Conservation (phyloP, 1,284 basidiomycete genomes). For the Acaromyces ingoldii region DNA sequence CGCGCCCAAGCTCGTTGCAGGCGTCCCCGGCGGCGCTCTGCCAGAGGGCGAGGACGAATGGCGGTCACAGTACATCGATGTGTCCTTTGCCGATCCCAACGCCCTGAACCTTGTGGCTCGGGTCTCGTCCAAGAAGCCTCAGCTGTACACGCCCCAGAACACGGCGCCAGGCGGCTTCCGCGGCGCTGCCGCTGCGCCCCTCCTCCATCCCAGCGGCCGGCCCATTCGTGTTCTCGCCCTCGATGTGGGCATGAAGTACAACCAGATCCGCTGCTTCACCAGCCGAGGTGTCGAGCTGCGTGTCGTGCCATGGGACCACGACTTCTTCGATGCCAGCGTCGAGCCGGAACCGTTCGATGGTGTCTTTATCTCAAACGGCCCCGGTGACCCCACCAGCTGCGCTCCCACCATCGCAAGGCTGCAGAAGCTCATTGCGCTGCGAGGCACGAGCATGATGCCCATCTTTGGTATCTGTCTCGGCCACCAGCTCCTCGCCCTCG, state of each 20-base stretch:
- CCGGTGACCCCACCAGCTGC: constrained; percentile 82
- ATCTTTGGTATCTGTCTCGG: constrained; percentile 99
- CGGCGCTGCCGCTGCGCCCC: constrained; percentile 54
- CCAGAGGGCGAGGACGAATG: constrained; percentile 56
- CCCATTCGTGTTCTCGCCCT: constrained; percentile 79
- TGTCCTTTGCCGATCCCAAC: constrained; percentile 87
- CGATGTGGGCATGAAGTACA: constrained; percentile 99
- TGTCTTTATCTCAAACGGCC: constrained; percentile 95
- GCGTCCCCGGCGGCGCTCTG: constrained; percentile 7
- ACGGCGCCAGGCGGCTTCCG: constrained; percentile 51
- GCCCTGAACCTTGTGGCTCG: constrained; percentile 80
- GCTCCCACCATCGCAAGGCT: constrained; percentile 67
- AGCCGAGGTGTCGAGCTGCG: constrained; percentile 90
- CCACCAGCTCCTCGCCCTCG: constrained; percentile 92
- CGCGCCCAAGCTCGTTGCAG: constrained; percentile 27
- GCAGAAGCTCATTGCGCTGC: constrained; percentile 60
- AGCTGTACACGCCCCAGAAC: constrained; percentile 59
- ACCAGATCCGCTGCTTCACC: constrained; percentile 96
- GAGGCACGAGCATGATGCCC: constrained; percentile 65
- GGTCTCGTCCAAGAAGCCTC: constrained; percentile 71
- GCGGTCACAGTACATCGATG: constrained; percentile 73
- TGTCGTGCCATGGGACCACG: constrained; percentile 95
- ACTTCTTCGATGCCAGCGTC: constrained; percentile 65
- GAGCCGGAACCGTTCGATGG: constrained; percentile 80
- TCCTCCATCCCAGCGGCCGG: constrained; percentile 71